Conservation (phyloP, 2,329 filamentous ascomycete species). For the Karstenula rhodostoma region DNA sequence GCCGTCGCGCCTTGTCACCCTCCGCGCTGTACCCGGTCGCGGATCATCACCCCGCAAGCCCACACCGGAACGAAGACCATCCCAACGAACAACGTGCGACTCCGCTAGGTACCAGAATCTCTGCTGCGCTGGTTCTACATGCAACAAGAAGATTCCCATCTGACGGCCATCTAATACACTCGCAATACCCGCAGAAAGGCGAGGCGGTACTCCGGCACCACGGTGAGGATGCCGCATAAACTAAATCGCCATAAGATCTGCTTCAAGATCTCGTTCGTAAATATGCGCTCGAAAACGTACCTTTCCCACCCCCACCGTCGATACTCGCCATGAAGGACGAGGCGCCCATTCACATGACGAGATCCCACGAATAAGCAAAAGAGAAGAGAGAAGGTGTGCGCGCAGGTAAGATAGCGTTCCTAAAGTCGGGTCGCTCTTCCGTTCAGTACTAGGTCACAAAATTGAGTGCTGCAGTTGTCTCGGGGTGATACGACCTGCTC, state of each 20-base stretch:
- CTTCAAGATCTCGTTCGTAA: neutral
- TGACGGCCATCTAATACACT: neutral
- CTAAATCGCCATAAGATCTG: neutral
- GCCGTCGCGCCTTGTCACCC: neutral
- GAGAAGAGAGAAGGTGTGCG: too few species aligned
- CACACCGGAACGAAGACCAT: neutral
- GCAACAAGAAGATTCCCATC: neutral
- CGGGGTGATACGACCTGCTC: too few species aligned
- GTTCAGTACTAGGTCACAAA: too few species aligned
- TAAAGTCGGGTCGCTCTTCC: too few species aligned
- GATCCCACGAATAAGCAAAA: too few species aligned
- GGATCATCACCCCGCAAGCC: neutral
- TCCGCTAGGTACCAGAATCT: slow-evolving; percentile 5
- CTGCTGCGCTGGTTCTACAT: neutral
- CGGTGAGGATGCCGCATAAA: neutral
- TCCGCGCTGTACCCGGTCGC: neutral
- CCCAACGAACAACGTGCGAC: slow-evolving; percentile 4
- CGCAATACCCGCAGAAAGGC: neutral
- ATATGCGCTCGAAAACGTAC: neutral
- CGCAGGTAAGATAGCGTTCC: too few species aligned
- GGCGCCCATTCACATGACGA: neutral
- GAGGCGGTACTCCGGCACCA: neutral
- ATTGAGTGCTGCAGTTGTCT: too few species aligned
- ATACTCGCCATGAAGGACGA: neutral
- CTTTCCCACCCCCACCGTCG: neutral